phyloP scores from a whole-genome alignment of 345 rosid species.

The Anastatica hierochuntica region DNA sequence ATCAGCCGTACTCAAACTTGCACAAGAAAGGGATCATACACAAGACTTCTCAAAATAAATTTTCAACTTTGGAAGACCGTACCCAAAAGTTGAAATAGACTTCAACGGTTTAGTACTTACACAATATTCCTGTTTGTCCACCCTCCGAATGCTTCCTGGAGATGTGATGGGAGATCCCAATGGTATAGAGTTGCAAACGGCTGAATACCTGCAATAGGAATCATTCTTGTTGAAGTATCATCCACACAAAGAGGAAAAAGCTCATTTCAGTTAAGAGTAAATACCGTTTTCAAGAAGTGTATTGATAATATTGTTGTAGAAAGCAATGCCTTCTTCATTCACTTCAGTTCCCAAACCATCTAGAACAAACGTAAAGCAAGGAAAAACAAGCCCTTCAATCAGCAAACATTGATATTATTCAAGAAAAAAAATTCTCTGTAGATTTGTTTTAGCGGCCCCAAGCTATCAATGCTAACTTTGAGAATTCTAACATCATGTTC shows the following conservation, averaged over 20 bases:
- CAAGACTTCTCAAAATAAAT: not conserved
- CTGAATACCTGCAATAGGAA: conserved; percentile 43
- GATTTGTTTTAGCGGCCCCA: not conserved
- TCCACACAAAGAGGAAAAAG: conserved; percentile 12
- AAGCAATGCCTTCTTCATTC: conserved; percentile 50
- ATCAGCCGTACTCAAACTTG: not conserved
- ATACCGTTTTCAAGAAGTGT: conserved; percentile 63
- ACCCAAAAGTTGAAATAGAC: not conserved
- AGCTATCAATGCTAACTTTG: conserved; percentile 5
- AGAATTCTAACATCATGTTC: not conserved
- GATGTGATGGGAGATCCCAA: conserved; percentile 89
- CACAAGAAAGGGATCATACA: not conserved
- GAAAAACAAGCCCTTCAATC: not conserved
- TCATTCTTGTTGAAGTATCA: conserved; percentile 3
- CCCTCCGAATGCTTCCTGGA: conserved; percentile 66
- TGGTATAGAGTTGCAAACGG: conserved; percentile 74
- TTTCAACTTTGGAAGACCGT: not conserved
- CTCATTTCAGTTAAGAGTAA: conserved; percentile 1
- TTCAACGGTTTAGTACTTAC: conserved; percentile 38
- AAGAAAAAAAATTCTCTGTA: not conserved
- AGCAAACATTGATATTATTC: not conserved
- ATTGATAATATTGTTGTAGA: conserved; percentile 55
- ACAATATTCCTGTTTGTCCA: conserved; percentile 64
- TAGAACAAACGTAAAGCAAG: conserved; percentile 15
- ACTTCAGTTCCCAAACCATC: conserved; percentile 66